phyloP scores from a whole-genome alignment of 2,329 filamentous ascomycete genomes.

The Fusarium annulatum region DNA sequence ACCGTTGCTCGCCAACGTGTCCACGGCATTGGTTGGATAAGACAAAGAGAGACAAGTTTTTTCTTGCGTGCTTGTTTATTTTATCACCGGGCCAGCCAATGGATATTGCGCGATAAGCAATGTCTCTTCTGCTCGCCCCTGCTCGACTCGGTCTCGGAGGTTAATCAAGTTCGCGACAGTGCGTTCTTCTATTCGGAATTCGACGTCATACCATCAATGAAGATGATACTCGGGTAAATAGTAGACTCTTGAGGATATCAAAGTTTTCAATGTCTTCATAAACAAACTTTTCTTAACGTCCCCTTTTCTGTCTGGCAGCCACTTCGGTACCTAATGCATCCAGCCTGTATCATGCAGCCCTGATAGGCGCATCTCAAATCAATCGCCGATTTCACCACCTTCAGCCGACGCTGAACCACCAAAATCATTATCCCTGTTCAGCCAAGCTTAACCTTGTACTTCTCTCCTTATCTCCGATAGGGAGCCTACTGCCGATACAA shows the following conservation, averaged over 20 bases:
- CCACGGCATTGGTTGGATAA: slow-evolving; percentile 36
- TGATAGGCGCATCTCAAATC: slow-evolving; percentile 37
- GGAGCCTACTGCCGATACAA: not conserved
- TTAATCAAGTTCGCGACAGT: slow-evolving; percentile 8
- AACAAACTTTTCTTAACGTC: accelerated
- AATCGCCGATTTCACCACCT: slow-evolving; percentile 33
- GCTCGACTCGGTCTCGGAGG: slow-evolving; percentile 17
- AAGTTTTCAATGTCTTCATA: not conserved
- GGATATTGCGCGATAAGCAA: slow-evolving; percentile 27
- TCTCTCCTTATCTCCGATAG: slow-evolving; percentile 8
- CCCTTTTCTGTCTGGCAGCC: not conserved
- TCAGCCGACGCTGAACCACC: not conserved
- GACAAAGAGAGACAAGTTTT: slow-evolving; percentile 22
- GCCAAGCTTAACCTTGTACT: slow-evolving; percentile 1
- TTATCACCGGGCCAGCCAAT: slow-evolving; percentile 33
- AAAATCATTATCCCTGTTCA: not conserved
- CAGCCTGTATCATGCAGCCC: slow-evolving; percentile 5
- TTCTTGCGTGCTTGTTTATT: slow-evolving; percentile 18
- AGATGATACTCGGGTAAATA: not conserved
- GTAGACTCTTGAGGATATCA: not conserved
- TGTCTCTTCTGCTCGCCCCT: not conserved
- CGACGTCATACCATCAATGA: slow-evolving; percentile 17
- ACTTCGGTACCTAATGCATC: not conserved
- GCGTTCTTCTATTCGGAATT: not conserved
- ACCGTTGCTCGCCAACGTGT: slow-evolving; percentile 41